Base-by-base conservation (phyloP, 2,329 filamentous ascomycete species). In the Ambrosiella cleistominuta region DNA sequence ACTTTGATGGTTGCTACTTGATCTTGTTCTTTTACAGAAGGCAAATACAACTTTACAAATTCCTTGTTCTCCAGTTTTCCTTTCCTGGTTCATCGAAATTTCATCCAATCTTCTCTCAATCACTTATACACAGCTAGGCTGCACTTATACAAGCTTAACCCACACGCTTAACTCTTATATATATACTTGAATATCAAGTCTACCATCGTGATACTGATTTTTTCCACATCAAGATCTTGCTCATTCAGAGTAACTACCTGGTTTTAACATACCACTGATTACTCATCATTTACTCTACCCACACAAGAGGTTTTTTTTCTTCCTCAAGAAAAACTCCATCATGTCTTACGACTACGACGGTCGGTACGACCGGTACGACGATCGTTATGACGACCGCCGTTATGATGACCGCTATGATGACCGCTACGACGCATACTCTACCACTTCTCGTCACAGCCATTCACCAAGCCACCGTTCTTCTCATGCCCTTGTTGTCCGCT, bases 281-380 rank as follows among this genome's bases (percentile, higher is more conserved):
- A 54, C 19, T 12, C n/a, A 7, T 37, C 12, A 38, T 12, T 54
- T 47, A 15, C 8, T 36, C 38, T 17, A 54, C 51, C 13, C 35
- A 7, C 8, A 52, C 50, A n/a, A 19, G 13, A 45, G 19, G n/a
- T 17, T 56, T 36, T 58, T 54, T 38, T 9, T 5, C 42, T 50
- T 5, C 27, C 36, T 19, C 11, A 15, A 17, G 44, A 15, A 47
- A 2, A 13, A 8, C 7, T 47, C 44, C 35, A 72, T 71, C 69
- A 67, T 70, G 62, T 71, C 72, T 64, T 80, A 81, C 72, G 77
- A 80, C 65, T 40, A 60, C 44, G 56, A 70, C 67, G 35, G 70
- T 56, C 67, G 71, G 64, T 65, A 71, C 45, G 55, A 57, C n/a
- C 56, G 56, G n/a, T 57, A 57, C 45, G 56, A 56, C 54, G 54